Percentiles rank a stretch among this genome's conserved stretches.
phyloP scores from a whole-genome alignment of 1,139 yeast species.

The Sugiyamaella neomexicana region DNA sequence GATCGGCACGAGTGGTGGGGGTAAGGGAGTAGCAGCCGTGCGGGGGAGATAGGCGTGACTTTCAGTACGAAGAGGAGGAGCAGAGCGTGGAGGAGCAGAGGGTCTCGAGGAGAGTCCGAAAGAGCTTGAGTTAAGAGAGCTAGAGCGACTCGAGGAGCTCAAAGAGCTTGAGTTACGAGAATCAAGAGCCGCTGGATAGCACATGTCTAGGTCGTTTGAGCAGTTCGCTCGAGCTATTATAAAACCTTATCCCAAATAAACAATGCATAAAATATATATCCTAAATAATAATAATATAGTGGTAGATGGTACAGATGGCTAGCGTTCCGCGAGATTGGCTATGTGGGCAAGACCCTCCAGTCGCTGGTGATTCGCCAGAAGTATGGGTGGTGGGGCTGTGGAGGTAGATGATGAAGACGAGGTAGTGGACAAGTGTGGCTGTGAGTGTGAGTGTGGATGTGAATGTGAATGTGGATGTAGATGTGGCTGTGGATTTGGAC shows the following conservation, averaged over 20 bases:
- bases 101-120: no score
- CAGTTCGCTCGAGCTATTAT: neutral
- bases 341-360: constrained; percentile 32
- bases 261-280: neutral
- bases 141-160: neutral
- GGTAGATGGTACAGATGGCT: neutral
- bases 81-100: no score
- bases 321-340: constrained; percentile 24
- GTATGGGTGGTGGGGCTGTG: constrained; percentile 6
- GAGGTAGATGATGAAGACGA: neutral
- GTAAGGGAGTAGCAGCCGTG: constrained; percentile 1
- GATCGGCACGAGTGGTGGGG: constrained; percentile 4
- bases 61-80: no score
- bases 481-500: no score
- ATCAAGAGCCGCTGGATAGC: neutral
- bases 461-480: no score
- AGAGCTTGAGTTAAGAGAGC: no score
- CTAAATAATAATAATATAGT: constrained; percentile 5
- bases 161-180: neutral
- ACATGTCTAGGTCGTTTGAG: no score
- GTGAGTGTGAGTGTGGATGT: no score
- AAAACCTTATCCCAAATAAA: neutral
- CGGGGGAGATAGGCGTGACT: constrained; percentile 2
- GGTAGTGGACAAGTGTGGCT: neutral
- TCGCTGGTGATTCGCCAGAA: constrained; percentile 18